Evolutionary conservation across 345 rosid genomes (phyloP), one percentile per base, ranked within the genome.

Genomic region (Crucihimalaya himalaica): DNA sequence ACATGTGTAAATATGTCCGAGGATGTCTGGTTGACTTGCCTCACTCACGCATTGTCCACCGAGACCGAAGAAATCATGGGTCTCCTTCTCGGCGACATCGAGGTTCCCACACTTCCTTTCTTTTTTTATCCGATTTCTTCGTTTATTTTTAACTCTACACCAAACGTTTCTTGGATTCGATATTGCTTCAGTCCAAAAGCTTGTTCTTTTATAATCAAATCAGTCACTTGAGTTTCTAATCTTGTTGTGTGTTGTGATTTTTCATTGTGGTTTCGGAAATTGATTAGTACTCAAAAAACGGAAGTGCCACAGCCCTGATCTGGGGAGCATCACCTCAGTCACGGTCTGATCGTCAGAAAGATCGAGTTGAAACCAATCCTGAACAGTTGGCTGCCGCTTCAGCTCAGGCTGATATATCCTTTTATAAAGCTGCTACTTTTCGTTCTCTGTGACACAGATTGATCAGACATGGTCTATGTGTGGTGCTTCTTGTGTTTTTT

Each of bases 51-150:
- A 81, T 82, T 95, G 83, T 95, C 99, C 66, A 92, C 99, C 15
- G 99, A 95, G 81, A 95, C 97, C 32, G 99, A 95, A 75, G 99
- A 95, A 80, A 95, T 95, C 86, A 90, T 95, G 97, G 99, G 99
- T 29, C 97, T 95, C 69, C 97, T 95, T 61, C 99, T 95, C 66
- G 99, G 99, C 63, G 99, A 95, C 70, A 84, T 90, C 72, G 87
- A 95, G 99, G 97, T 94, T 48, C 51, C 8, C 48, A 31, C 34
- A 6, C 34, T 31, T 42, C 11, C 46, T 7, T 42, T 40, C 1
- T 1, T 15, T 10, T 65, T 63, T 37, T n/a, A n/a, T n/a, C 42
- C 20, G 21, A 13, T 20, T 14, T n/a, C 18, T 11, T n/a, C 3
- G 1, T 12, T 18, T 13, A 5, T 52, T 14, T 14, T 14, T 43